Evolutionary conservation across 2,329 filamentous ascomycete genomes (phyloP), one percentile per base, ranked within the genome.

Genomic region (Venturia effusa): DNA sequence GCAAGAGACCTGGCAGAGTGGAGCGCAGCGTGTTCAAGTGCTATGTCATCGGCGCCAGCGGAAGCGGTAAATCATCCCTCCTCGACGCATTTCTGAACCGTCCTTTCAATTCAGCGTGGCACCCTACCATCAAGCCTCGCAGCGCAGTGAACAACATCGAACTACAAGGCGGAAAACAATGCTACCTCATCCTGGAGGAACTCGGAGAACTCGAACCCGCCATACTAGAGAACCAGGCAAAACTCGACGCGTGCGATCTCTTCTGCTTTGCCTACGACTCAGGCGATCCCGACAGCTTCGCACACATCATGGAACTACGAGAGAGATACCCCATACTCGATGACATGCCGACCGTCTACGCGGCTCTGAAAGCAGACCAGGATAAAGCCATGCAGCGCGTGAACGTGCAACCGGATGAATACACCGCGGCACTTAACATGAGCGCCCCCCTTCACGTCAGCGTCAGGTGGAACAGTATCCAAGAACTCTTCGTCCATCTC

Each of bases 211-310:
- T 96, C n/a, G 94, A 97, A 74, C 89, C 91, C 0, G 94, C 94
- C 15, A 92, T 97, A 63, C 80, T 99, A 3, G 94, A 97, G 64
- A 99, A 99, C 72, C 86, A 88, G 71, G 84, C 86, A 55, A 96
- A 95, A 75, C 81, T 99, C 17, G 91, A 96, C 70, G 87, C 92
- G 6, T 97, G 93, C 75, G 94, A 99, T 74, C 82, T 99, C 30
- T 83, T 99, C 57, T 96, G 93, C 76, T 97, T 96, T 76, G 88
- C 91, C 0, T 99, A 97, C 76, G 94, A 99, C 77, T 97, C 93
- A 1, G 95, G 92, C 1, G 92, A 99, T 67, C 93, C 94, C 0
- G 92, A 97, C 74, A 96, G 91, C 4, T 99, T 99, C 74, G 86
- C 89, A 1, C 92, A 97, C 71, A 91, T 99, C 62, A 89, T 93